Evolutionary conservation across 306 rosid species (phyloP), one percentile per base, ranked within the genome.

Genomic region (Cucurbita argyrosperma): DNA sequence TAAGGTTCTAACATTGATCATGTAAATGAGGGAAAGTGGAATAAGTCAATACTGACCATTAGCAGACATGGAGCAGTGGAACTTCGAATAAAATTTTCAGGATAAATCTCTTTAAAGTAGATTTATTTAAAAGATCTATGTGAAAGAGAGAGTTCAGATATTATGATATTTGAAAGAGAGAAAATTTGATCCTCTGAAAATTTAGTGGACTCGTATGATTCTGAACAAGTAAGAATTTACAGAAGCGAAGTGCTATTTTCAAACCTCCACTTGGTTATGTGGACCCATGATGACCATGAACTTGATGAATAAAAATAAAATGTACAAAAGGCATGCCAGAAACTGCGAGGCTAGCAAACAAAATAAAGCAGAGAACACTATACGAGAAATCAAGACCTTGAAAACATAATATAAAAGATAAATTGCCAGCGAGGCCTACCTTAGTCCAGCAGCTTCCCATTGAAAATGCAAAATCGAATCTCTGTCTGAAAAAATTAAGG

Each of bases 361-460:
- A 50, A 70, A 50, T 16, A 50, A 70, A 51, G 26, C 74, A 70
- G 45, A 70, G 26, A 51, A 47, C 74, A 70, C 23, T 35, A 70
- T 13, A 51, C 21, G 13, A 69, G 74, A 69, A 69, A 23, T 40
- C 46, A 50, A 26, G 2, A 70, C 21, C 74, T 19, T 15, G 52
- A 69, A 49, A 8, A 8, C 8, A 26, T 47, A 68, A 15, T n/a
- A 47, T 21, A 3, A 30, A 30, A 30, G 7, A 40, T 10, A 26
- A 30, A 72, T 51, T 71, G 71, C 56, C 38, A 47, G 61, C 49
- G 57, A 75, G 43, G 52, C 88, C 78, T 74, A 89, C 97, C 96
- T 79, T 84, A 66, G 76, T 68, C 70, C 87, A 55, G 71, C 94
- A 92, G 74, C 38, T 71, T 81, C 97, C 96, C 97, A 92, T 92